Base-by-base conservation (phyloP, 805 yeast genomes). In the Hanseniaspora thailandica region DNA sequence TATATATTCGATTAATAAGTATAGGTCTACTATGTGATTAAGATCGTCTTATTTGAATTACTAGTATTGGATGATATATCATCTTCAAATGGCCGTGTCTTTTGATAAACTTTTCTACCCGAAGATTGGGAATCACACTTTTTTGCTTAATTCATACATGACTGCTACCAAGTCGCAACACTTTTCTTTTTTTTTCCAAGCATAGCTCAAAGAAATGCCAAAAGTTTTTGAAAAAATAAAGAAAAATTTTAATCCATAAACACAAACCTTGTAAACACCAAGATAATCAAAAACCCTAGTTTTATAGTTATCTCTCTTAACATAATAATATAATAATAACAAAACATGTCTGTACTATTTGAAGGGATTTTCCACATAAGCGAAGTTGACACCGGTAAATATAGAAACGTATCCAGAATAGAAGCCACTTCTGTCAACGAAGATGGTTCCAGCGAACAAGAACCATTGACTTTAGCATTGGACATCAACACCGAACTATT, bases 401-500 rank as follows among this genome's bases (percentile, higher is more conserved):
- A 90, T 73, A 94, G 87, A 75, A 86, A 84, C 64, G 96, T 90
- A 17, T 74, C 86, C 22, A 85, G 98, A 63, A 77, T 90, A 61
- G 85, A 85, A 61, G 97, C 93, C 19, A 80, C 81, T 58, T 86
- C 96, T 25, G 83, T 89, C 44, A 81, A 96, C 33, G 69, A 67
- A 53, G 69, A 69, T 34, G 55, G 55, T 12, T 34, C 51, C 12
- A 78, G 87, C 45, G 73, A 76, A 55, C 94, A 84, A 59, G 80
- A 89, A 59, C 83, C 82, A 61, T 77, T 90, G 63, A 84, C 95
- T 5, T 74, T 90, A 58, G 54, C 47, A 10, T 15, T 53, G 28
- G 98, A 90, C 68, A 77, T 90, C 66, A 90, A 93, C 71, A 78
- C 86, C 43, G 98, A 90, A 66, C 74, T 93, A 58, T 90, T 87